Base-by-base conservation (phyloP, 169 alveolate species). In the Plasmodium coatneyi region DNA sequence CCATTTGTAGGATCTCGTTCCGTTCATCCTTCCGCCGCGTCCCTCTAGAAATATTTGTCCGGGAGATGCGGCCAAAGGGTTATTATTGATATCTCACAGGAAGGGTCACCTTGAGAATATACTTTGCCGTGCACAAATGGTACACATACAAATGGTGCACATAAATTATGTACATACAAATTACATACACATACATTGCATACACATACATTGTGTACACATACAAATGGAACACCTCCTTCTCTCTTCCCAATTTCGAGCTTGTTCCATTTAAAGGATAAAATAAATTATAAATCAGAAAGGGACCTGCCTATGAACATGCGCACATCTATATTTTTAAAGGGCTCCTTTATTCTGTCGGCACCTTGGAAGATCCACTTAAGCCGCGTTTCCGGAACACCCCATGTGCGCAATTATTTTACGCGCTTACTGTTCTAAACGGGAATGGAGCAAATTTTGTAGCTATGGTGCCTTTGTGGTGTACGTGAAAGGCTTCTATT, bases 1-100 rank as follows among this genome's bases (percentile, higher is more conserved):
- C 94, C 94, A 89, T 60, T 89, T 89, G 49, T 89, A 89, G 25
- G 82, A 89, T 56, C 82, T 89, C 34, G 72, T 49, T 66, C 56
- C 54, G 82, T 41, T 60, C 94, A 89, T 89, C 60, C n/a, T 80
- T n/a, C 28, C n/a, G 46, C 74, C 74, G 32, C 34, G 7, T 60
- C 74, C 74, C 14, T 6, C 34, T 25, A n/a, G 74, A 7, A 60
- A 60, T 60, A 60, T 60, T 19, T 60, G 12, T 14, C 34, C 14
- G 25, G 76, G 41, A 66, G 14, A 22, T 19, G 36, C 76, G 36
- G 36, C 76, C 36, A 66, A 66, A 66, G 76, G n/a, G 41, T 25
- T 66, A 22, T 66, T 66, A 22, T 66, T 66, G 36, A 9, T 9
- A 66, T 25, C n/a, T 28, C 76, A 66, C 39, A 66, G 36, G 30